phyloP scores from a whole-genome alignment of 2,329 filamentous ascomycete genomes.

The Penicillium polonicum region DNA sequence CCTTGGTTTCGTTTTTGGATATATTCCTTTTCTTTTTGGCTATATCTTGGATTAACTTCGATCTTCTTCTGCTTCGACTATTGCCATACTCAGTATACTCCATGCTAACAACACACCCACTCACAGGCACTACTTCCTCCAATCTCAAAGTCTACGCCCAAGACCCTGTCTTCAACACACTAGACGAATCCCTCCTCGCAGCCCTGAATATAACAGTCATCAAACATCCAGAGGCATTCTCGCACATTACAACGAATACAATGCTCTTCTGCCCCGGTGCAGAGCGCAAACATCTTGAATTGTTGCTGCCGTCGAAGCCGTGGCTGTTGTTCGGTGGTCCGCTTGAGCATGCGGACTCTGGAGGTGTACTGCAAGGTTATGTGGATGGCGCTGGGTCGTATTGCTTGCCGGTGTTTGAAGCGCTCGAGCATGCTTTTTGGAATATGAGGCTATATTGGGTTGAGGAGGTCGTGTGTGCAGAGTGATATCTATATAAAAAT shows the following conservation, averaged over 20 bases:
- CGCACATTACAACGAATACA: conserved; percentile 48
- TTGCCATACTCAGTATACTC: not conserved
- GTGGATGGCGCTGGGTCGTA: conserved; percentile 24
- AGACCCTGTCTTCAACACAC: conserved; percentile 52
- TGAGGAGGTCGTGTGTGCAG: not conserved
- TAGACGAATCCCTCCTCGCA: conserved; percentile 41
- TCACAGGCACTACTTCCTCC: conserved; percentile 21
- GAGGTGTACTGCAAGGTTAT: conserved; percentile 22
- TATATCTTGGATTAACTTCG: not conserved
- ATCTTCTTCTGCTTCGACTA: too few species aligned
- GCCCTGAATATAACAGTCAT: conserved; percentile 40
- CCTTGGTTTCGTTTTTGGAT: not conserved
- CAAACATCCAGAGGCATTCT: conserved; percentile 53
- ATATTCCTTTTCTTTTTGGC: not conserved
- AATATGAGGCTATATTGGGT: conserved; percentile 36
- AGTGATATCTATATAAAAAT: not conserved
- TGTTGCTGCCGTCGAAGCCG: conserved; percentile 51
- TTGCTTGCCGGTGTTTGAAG: conserved; percentile 31
- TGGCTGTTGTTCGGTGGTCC: conserved; percentile 58
- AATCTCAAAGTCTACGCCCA: conserved; percentile 48
- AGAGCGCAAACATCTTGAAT: conserved; percentile 52
- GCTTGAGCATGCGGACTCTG: conserved; percentile 34
- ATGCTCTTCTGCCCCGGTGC: conserved; percentile 64
- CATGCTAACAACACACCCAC: not conserved
- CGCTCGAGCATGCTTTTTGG: conserved; percentile 40